These are phyloP conservation scores for Silene uniflora DNA, from an alignment of 148 eudicot genomes.

Conservation along the genomic window DNA sequence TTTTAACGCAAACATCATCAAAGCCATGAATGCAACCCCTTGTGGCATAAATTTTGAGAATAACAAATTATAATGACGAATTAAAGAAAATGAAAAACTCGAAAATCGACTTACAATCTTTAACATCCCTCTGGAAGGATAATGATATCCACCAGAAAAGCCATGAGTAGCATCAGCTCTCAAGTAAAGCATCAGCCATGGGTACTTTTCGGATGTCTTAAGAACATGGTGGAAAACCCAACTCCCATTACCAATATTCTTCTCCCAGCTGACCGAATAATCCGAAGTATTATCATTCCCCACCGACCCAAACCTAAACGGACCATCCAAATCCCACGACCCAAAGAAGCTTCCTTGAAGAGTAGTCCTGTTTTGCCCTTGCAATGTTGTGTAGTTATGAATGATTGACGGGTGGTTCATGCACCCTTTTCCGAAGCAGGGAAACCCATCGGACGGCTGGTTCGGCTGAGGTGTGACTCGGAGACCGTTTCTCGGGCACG, in stretches of 20 bases:
- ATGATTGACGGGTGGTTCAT: slow-evolving; percentile 42
- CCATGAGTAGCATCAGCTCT: slow-evolving; percentile 45
- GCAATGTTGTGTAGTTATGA: slow-evolving; percentile 34
- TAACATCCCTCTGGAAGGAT: slow-evolving; percentile 46
- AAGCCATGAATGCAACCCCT: no score
- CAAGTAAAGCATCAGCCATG: slow-evolving; percentile 57
- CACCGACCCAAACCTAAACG: neutral
- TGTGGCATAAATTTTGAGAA: no score
- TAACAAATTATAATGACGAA: no score
- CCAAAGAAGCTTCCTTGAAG: slow-evolving; percentile 41
- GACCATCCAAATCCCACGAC: slow-evolving; percentile 40
- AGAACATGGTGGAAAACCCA: slow-evolving; percentile 49
- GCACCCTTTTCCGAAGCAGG: slow-evolving; percentile 46
- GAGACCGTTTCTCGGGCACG: slow-evolving; percentile 35
- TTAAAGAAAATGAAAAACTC: neutral
- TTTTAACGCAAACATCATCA: no score
- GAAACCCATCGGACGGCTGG: slow-evolving; percentile 25
- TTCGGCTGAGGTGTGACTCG: slow-evolving; percentile 23
- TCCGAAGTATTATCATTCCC: slow-evolving; percentile 23
- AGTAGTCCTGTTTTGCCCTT: slow-evolving; percentile 6
- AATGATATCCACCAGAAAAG: slow-evolving; percentile 54
- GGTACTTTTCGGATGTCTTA: slow-evolving; percentile 36
- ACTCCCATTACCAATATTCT: slow-evolving; percentile 39
- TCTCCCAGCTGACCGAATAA: slow-evolving; percentile 41
- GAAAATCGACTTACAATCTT: slow-evolving; percentile 36